Evolutionary conservation across 2,329 filamentous ascomycete genomes (phyloP).

Genomic region (Chrysoporthe austroafricana): DNA sequence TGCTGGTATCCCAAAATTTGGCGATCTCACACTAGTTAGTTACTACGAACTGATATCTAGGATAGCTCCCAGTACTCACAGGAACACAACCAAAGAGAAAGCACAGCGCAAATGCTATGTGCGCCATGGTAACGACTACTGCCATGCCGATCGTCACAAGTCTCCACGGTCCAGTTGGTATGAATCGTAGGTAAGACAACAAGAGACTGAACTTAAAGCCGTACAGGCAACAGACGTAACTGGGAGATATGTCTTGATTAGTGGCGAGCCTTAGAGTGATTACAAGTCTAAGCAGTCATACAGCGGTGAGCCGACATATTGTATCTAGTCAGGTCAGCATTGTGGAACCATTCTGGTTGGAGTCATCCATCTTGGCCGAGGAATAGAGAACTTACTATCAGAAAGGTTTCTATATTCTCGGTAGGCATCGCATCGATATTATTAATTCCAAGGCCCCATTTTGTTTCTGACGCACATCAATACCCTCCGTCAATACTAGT

Average conservation of each 20-base stretch:
- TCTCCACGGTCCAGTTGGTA: slow-evolving; percentile 38
- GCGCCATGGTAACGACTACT: slow-evolving; percentile 41
- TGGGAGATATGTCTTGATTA: no score
- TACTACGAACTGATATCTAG: slow-evolving; percentile 14
- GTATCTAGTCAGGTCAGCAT: background rate
- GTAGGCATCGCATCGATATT: slow-evolving; percentile 8
- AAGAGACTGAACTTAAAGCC: slow-evolving; percentile 8
- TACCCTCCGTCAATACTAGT: no score
- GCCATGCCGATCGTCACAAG: slow-evolving; percentile 41
- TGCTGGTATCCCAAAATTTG: slow-evolving; percentile 45
- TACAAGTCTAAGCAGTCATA: background rate
- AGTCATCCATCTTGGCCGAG: background rate
- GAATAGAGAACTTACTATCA: background rate
- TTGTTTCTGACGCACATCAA: slow-evolving; percentile 10
- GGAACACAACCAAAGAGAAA: slow-evolving; percentile 44
- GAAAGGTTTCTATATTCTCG: background rate
- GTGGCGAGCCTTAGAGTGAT: background rate
- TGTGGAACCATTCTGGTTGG: background rate
- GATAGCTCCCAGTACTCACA: slow-evolving; percentile 31
- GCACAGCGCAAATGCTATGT: slow-evolving; percentile 43
- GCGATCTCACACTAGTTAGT: slow-evolving; percentile 1
- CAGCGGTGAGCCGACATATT: slow-evolving; percentile 7
- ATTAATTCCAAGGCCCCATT: slow-evolving; percentile 10
- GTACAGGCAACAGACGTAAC: slow-evolving; percentile 5
- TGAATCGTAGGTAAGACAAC: slow-evolving; percentile 10